Evolutionary conservation across 768 basidiomycete species (phyloP).

Genomic region (Psilocybe subaeruginosa): DNA sequence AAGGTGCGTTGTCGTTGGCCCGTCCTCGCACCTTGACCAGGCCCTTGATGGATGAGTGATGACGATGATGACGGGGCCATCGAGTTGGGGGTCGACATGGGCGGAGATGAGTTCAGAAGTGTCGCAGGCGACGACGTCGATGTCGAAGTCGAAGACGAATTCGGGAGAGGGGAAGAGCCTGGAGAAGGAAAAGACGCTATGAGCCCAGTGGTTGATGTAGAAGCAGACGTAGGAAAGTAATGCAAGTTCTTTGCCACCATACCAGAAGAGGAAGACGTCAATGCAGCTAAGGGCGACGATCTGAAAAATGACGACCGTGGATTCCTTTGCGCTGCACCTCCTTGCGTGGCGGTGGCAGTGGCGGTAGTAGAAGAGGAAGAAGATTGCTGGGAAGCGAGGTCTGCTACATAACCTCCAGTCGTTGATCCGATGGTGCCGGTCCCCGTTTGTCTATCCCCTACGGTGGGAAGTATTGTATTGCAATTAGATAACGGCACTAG

Average conservation of each 20-base stretch:
- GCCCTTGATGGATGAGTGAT: background rate
- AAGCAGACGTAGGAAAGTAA: background rate
- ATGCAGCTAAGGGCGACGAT: background rate
- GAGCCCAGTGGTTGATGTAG: background rate
- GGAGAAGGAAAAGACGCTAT: background rate
- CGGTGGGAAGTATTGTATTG: no score
- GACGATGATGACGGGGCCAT: background rate
- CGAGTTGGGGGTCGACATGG: background rate
- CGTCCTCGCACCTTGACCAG: background rate
- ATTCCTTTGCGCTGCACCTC: background rate
- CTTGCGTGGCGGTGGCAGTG: background rate
- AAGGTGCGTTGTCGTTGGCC: background rate
- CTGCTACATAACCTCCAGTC: background rate
- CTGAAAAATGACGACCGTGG: background rate
- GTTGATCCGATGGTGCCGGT: background rate
- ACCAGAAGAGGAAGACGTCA: background rate
- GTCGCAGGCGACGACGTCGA: background rate
- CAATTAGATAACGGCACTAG: no score
- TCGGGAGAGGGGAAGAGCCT: background rate
- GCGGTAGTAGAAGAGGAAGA: background rate
- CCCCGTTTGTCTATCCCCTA: background rate
- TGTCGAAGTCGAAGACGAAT: background rate
- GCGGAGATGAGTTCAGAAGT: background rate
- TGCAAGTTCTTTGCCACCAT: background rate
- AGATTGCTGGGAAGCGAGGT: background rate